Percentiles rank a stretch among this genome's conserved stretches.
Conservation (phyloP, 352 stramenopile species). For the Phytophthora europaea region DNA sequence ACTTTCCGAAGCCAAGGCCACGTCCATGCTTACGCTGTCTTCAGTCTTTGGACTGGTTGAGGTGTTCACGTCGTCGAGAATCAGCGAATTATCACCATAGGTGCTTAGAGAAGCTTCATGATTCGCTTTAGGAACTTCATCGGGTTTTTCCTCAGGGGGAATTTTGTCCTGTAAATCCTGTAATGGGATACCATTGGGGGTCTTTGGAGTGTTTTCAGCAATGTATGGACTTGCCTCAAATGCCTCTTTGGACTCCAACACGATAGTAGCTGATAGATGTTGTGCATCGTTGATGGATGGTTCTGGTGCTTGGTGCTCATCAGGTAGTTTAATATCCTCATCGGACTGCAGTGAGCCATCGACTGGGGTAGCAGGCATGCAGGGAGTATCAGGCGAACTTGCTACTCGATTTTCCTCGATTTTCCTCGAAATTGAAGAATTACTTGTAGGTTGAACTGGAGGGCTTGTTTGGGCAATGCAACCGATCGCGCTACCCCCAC, state of each 20-base stretch:
- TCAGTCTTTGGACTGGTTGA: background rate
- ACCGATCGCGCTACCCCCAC: background rate
- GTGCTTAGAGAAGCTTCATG: background rate
- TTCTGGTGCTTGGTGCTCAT: constrained; percentile 14
- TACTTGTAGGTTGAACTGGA: background rate
- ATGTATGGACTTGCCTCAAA: background rate
- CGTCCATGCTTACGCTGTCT: background rate
- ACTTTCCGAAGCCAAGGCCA: background rate
- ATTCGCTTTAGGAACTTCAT: background rate
- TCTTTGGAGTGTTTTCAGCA: background rate
- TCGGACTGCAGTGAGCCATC: background rate
- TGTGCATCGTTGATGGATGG: background rate
- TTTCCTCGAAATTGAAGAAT: constrained; percentile 10
- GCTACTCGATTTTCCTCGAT: constrained; percentile 25
- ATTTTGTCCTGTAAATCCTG: constrained; percentile 1
- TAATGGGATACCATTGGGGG: background rate
- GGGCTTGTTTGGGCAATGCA: background rate
- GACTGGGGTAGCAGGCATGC: background rate
- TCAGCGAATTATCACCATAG: background rate
- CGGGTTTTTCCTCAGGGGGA: background rate
- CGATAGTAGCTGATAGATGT: constrained; percentile 4
- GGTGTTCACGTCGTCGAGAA: background rate
- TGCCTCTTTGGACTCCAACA: background rate
- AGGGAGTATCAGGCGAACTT: constrained; percentile 1
- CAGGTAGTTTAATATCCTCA: constrained; percentile 1